Evolutionary conservation across 306 rosid species (phyloP).

Genomic region (Oxytropis ochrocephala): DNA sequence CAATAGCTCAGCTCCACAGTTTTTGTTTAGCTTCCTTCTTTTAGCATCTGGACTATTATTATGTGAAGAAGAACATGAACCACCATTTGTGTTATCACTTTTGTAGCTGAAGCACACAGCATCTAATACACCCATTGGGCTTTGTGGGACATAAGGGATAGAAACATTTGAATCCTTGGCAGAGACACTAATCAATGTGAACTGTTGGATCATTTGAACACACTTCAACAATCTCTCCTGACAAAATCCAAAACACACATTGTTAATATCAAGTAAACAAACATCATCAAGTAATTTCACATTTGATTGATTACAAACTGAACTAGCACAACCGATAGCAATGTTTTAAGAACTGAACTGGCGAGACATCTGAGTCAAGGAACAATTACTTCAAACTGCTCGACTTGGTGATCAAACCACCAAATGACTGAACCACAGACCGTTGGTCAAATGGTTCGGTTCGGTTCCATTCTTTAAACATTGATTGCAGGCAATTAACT

Average conservation of each 20-base stretch:
- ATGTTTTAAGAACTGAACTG: too few species aligned
- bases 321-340: not conserved
- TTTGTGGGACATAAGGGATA: conserved; percentile 50
- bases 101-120: conserved; percentile 71
- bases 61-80: conserved; percentile 61
- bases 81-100: conserved; percentile 61
- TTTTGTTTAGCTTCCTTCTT: conserved; percentile 81
- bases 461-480: too few species aligned
- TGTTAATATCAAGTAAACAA: not conserved
- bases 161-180: conserved; percentile 32
- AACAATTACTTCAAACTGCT: too few species aligned
- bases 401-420: too few species aligned
- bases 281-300: not conserved
- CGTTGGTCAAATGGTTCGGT: too few species aligned
- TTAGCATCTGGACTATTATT: conserved; percentile 52
- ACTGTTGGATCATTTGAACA: conserved; percentile 37
- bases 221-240: conserved; percentile 82
- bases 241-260: conserved; percentile 13
- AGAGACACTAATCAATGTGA: conserved; percentile 23
- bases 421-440: too few species aligned
- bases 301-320: too few species aligned
- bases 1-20: conserved; percentile 52
- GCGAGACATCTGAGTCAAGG: too few species aligned
- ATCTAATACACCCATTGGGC: conserved; percentile 85
- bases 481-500: conserved; percentile 9